Evolutionary conservation across 352 stramenopile species (phyloP).

Genomic region (Pythium coloratum): DNA sequence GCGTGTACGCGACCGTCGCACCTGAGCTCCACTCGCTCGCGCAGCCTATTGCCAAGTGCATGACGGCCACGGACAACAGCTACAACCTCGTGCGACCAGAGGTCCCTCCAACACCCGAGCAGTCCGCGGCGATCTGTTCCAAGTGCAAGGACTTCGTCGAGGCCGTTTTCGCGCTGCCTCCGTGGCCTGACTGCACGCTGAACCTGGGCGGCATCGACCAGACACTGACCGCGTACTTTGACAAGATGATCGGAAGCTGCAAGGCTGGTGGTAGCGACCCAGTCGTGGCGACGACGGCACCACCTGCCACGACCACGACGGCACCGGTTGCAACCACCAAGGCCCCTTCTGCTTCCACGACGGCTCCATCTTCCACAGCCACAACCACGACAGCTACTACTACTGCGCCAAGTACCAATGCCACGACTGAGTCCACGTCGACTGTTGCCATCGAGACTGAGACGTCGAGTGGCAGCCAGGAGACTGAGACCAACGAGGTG

Average conservation of each 20-base stretch:
- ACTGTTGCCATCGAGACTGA: too few species aligned
- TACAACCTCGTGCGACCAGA: slow-evolving; percentile 24
- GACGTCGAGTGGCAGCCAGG: too few species aligned
- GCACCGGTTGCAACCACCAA: too few species aligned
- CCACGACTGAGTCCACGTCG: too few species aligned
- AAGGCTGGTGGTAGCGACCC: too few species aligned
- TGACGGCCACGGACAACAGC: slow-evolving; percentile 16
- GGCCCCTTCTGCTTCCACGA: too few species aligned
- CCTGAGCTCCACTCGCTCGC: slow-evolving; percentile 22
- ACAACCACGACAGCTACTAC: too few species aligned
- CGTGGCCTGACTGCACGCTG: slow-evolving; percentile 24
- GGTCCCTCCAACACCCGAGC: slow-evolving; percentile 15
- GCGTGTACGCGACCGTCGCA: slow-evolving; percentile 21
- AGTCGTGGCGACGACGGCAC: too few species aligned
- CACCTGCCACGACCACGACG: too few species aligned
- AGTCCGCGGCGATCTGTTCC: slow-evolving; percentile 21
- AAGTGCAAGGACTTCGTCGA: slow-evolving; percentile 20
- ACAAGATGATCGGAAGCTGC: slow-evolving; percentile 24
- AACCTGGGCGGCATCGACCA: slow-evolving; percentile 24
- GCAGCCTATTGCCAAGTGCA: slow-evolving; percentile 18
- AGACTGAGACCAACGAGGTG: too few species aligned
- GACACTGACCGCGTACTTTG: slow-evolving; percentile 23
- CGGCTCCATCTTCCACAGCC: too few species aligned
- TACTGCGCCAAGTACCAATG: too few species aligned
- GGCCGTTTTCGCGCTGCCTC: slow-evolving; percentile 5